Percentiles rank a stretch among this genome's conserved stretches.
These are phyloP conservation scores for Orbilia ellipsospora DNA, from an alignment of 2,329 filamentous ascomycete genomes.

Conservation along the genomic window DNA sequence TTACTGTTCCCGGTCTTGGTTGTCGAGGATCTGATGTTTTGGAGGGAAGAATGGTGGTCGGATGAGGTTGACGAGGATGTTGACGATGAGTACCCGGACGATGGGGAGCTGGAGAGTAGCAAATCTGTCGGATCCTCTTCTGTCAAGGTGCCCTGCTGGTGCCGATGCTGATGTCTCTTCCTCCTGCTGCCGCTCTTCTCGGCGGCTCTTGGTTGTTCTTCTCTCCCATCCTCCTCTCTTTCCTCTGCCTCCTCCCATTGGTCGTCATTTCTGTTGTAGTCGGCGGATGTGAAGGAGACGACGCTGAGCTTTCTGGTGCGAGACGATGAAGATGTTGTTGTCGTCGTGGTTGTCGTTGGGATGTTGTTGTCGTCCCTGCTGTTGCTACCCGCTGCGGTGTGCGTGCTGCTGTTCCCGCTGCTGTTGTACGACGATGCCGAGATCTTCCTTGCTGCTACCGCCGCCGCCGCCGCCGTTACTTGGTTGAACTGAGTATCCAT, in stretches of 20 bases:
- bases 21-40: not conserved
- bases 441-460: not conserved
- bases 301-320: conserved; percentile 41
- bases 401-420: conserved; percentile 8
- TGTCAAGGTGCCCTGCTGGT: conserved; percentile 6
- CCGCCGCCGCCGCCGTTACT: too few relatives aligned
- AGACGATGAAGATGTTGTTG: conserved; percentile 14
- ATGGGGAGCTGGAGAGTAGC: conserved; percentile 18
- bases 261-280: conserved; percentile 49
- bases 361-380: conserved; percentile 19
- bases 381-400: conserved; percentile 31
- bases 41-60: conserved; percentile 7
- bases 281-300: conserved; percentile 46
- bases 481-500: too few relatives aligned
- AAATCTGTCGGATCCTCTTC: conserved; percentile 8
- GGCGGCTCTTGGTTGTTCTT: not conserved
- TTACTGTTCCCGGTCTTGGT: conserved; percentile 11
- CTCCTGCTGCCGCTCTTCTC: too few relatives aligned
- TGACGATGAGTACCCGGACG: conserved; percentile 38
- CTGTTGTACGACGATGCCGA: not conserved
- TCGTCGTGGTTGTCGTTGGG: conserved; percentile 19
- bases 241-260: conserved; percentile 18
- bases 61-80: conserved; percentile 20
- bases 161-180: conserved; percentile 2
- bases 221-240: not conserved